Conservation (phyloP, 2,329 filamentous ascomycete genomes). For the Botrytis aclada region DNA sequence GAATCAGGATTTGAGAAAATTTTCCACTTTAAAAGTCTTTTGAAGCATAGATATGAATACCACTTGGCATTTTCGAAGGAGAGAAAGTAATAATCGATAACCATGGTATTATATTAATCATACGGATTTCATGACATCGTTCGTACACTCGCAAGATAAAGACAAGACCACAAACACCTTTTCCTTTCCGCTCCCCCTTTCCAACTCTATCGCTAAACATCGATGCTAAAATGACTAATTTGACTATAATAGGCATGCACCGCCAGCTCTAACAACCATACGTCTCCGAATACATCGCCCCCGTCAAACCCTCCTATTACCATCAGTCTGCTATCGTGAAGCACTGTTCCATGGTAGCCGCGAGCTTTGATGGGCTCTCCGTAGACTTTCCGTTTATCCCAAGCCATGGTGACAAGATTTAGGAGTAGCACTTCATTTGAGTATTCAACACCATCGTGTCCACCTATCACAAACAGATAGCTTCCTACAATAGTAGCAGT, state of each 20-base stretch:
- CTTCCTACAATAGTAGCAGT: slow-evolving; percentile 67
- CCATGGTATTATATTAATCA: slow-evolving; percentile 15
- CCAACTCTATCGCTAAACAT: slow-evolving; percentile 46
- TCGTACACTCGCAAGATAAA: slow-evolving; percentile 2
- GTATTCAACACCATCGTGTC: slow-evolving; percentile 68
- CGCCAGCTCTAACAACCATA: slow-evolving; percentile 64
- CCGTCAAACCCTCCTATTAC: slow-evolving; percentile 68
- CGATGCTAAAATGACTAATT: slow-evolving; percentile 69
- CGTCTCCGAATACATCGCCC: slow-evolving; percentile 64
- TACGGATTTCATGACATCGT: slow-evolving; percentile 18
- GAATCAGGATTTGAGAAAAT: neutral
- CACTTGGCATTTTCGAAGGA: neutral
- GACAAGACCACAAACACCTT: slow-evolving; percentile 10
- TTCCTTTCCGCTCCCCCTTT: slow-evolving; percentile 11
- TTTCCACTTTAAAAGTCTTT: neutral
- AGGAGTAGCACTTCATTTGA: slow-evolving; percentile 65
- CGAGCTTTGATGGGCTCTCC: slow-evolving; percentile 59
- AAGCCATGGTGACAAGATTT: slow-evolving; percentile 71
- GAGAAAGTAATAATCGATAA: slow-evolving; percentile 7
- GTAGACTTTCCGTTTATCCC: slow-evolving; percentile 65
- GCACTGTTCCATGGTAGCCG: slow-evolving; percentile 64
- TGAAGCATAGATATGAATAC: neutral
- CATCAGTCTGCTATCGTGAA: slow-evolving; percentile 63
- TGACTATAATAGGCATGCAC: slow-evolving; percentile 71
- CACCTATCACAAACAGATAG: slow-evolving; percentile 67